Conservation (phyloP, 2,329 filamentous ascomycete genomes). For the Arthroderma uncinatum region DNA sequence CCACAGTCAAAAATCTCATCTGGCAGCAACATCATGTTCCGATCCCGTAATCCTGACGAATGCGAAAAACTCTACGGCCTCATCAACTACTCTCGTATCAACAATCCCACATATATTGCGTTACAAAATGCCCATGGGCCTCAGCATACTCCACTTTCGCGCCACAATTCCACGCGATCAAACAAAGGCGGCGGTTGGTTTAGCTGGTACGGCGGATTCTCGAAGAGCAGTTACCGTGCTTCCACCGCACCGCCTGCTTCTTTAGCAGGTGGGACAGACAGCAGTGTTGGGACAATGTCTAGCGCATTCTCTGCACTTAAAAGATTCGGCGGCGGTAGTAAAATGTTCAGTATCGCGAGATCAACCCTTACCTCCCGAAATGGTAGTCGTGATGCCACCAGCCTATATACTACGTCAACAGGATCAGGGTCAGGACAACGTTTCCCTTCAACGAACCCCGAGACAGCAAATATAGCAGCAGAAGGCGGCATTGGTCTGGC, state of each 20-base stretch:
- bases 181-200: constrained; percentile 34
- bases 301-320: constrained; percentile 69
- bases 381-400: constrained; percentile 41
- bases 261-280: constrained; percentile 55
- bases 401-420: constrained; percentile 49
- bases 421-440: constrained; percentile 32
- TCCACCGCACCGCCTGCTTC: constrained; percentile 46
- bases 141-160: constrained; percentile 42
- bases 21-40: constrained; percentile 80
- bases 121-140: constrained; percentile 59
- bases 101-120: constrained; percentile 81
- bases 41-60: constrained; percentile 63
- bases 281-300: constrained; percentile 63
- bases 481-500: constrained; percentile 52
- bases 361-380: constrained; percentile 57
- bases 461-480: constrained; percentile 40
- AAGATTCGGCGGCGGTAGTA: constrained; percentile 59
- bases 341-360: constrained; percentile 70
- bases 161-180: constrained; percentile 37
- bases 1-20: constrained; percentile 51
- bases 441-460: constrained; percentile 29
- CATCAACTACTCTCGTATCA: constrained; percentile 78
- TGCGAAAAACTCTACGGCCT: constrained; percentile 73
- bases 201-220: constrained; percentile 38
- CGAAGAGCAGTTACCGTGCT: constrained; percentile 44